phyloP scores from a whole-genome alignment of 2,329 filamentous ascomycete species.

The Epichloe gansuensis region DNA sequence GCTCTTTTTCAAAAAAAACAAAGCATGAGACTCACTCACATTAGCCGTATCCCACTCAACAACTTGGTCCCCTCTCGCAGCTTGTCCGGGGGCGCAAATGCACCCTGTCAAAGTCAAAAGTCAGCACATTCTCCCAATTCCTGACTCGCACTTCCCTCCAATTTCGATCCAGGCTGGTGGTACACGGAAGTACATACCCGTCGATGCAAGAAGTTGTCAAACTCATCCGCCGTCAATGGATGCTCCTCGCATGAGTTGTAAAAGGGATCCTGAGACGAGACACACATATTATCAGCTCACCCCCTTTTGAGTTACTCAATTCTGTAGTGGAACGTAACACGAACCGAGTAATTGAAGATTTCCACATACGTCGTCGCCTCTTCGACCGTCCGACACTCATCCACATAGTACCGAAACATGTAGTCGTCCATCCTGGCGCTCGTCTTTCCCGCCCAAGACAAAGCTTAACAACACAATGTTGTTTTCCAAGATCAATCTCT shows the following conservation, averaged over 20 bases:
- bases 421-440: conserved; percentile 41
- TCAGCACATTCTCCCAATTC: not conserved
- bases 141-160: not conserved
- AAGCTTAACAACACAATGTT: not conserved
- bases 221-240: conserved; percentile 38
- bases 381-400: conserved; percentile 32
- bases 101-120: conserved; percentile 28
- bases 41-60: conserved; percentile 38
- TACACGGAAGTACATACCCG: conserved; percentile 25
- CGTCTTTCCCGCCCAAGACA: not conserved
- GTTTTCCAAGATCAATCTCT: too few species aligned
- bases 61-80: conserved; percentile 30
- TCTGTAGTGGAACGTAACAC: conserved; percentile 9
- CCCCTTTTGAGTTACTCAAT: not conserved
- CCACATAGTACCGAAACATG: conserved; percentile 37
- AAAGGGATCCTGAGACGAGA: conserved; percentile 29
- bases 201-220: conserved; percentile 41
- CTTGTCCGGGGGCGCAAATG: conserved; percentile 33
- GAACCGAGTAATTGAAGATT: conserved; percentile 46
- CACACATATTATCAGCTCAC: not conserved
- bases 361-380: conserved; percentile 44
- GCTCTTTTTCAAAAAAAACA: not conserved
- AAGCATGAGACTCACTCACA: conserved; percentile 28
- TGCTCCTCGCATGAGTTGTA: conserved; percentile 40
- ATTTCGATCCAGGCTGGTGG: not conserved